Base-by-base conservation (phyloP, 2,329 filamentous ascomycete genomes). In the Aspergillus neotritici region DNA sequence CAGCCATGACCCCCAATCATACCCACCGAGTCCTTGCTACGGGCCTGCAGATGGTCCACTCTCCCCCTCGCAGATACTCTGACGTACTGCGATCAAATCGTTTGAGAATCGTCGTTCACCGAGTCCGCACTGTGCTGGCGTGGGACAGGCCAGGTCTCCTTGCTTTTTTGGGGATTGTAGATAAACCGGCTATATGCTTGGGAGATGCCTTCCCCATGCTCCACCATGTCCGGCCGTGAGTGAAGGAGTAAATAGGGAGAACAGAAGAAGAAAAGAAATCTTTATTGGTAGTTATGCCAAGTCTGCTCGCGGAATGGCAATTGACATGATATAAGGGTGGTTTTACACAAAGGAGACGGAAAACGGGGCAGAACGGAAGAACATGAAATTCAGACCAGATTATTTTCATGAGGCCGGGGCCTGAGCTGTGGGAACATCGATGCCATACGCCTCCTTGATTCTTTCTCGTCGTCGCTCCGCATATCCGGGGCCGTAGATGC, bases 361-460 rank as follows among this genome's bases (percentile, higher is more conserved):
- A 40, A 47, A 53, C 47, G 41, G 48, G 48, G 50, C 42, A 47
- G 42, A 51, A 44, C 44, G 42, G 34, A 47, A 39, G 42, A 47
- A 41, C 21, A 25, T 44, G 42, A 51, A 51, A 40, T 52, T 54
- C 49, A 38, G 54, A 49, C 35, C 30, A 48, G 55, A 50, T 34
- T 51, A 49, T 37, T 47, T 55, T 65, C 58, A 68, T 63, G 66
- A 67, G 44, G 67, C 63, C 40, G 67, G 59, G 51, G 62, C 58
- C 42, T 61, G 61, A 49, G 83, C 79, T 43, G 82, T 78, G 60
- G 84, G 79, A 61, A 95, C 82, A 53, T 94, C 88, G 60, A 94
- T 80, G 46, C 89, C 88, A 61, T 95, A 95, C 67, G 83, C 87
- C 69, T 88, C 83, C 78, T 87, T 83, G 66, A 96, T 77, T 57